A percentile compares a stretch with the other conserved stretches of the same genome.
phyloP scores from a whole-genome alignment of 1,284 basidiomycete species.

The Ganoderma boninense region DNA sequence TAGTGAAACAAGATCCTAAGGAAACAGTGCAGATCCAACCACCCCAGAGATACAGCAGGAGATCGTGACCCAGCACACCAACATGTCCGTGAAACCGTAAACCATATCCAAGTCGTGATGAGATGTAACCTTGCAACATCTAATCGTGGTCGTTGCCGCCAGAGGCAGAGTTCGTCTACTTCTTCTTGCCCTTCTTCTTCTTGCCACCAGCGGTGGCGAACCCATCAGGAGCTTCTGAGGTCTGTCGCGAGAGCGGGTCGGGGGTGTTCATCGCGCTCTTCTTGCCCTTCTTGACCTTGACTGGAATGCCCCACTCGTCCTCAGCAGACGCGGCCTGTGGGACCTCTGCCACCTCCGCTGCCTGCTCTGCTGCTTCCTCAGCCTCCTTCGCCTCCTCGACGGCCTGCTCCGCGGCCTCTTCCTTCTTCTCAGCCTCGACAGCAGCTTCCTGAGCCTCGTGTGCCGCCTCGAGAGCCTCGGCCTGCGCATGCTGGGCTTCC shows the following conservation, averaged over 20 bases:
- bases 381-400: constrained; percentile 29
- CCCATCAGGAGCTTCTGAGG: constrained; percentile 16
- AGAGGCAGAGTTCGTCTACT: constrained; percentile 17
- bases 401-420: constrained; percentile 23
- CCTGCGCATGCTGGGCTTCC: constrained; percentile 17
- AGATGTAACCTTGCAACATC: neutral
- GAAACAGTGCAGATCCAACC: constrained; percentile 22
- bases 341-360: constrained; percentile 10
- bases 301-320: constrained; percentile 28
- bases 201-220: constrained; percentile 15
- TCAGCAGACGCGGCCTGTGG: constrained; percentile 26
- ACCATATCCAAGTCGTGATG: constrained; percentile 10
- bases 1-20: constrained; percentile 22
- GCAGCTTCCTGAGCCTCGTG: constrained; percentile 17
- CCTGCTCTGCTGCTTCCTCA: constrained; percentile 20
- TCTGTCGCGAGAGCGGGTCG: constrained; percentile 16
- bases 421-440: constrained; percentile 22
- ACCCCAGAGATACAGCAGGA: constrained; percentile 30
- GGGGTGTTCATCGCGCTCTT: constrained; percentile 20
- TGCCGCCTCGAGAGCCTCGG: constrained; percentile 17
- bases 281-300: constrained; percentile 34
- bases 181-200: constrained; percentile 38
- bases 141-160: constrained; percentile 17
- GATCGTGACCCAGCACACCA: constrained; percentile 1
- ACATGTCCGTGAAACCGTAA: neutral